phyloP scores from a whole-genome alignment of 2,329 filamentous ascomycete genomes.

The Fusarium tuaranense region DNA sequence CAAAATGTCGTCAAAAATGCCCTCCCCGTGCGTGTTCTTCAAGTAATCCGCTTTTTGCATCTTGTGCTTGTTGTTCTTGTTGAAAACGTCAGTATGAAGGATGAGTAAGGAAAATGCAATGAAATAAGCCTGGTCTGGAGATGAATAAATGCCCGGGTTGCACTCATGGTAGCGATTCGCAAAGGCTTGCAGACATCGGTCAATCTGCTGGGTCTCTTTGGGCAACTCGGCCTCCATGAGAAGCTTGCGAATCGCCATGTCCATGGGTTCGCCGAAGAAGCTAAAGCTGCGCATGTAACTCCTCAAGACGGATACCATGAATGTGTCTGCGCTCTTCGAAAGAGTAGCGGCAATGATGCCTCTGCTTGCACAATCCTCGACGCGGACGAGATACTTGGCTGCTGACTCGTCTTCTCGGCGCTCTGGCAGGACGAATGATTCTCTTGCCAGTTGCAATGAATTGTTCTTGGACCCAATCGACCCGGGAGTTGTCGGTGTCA shows the following conservation, averaged over 20 bases:
- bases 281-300: constrained; percentile 96
- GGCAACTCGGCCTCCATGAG: constrained; percentile 97
- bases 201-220: constrained; percentile 98
- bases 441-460: constrained; percentile 81
- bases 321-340: constrained; percentile 87
- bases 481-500: constrained; percentile 76
- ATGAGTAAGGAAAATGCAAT: constrained; percentile 97
- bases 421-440: constrained; percentile 79
- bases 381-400: constrained; percentile 85
- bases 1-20: constrained; percentile 91
- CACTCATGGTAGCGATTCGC: constrained; percentile 98
- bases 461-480: constrained; percentile 82
- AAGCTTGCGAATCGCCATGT: constrained; percentile 96
- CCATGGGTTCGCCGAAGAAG: constrained; percentile 97
- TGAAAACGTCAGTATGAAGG: constrained; percentile 98
- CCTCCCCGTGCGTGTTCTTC: constrained; percentile 92
- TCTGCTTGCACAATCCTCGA: constrained; percentile 84
- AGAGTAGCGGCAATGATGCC: constrained; percentile 87
- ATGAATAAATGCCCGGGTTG: constrained; percentile 94
- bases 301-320: constrained; percentile 84
- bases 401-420: constrained; percentile 89
- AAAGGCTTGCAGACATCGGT: constrained; percentile 92
- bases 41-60: constrained; percentile 97
- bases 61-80: constrained; percentile 99
- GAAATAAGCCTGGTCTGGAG: constrained; percentile 96